These are phyloP conservation scores for Gilbertella persicaria DNA, from an alignment of 371 early-diverging fungal genomes.

Conservation along the genomic window DNA sequence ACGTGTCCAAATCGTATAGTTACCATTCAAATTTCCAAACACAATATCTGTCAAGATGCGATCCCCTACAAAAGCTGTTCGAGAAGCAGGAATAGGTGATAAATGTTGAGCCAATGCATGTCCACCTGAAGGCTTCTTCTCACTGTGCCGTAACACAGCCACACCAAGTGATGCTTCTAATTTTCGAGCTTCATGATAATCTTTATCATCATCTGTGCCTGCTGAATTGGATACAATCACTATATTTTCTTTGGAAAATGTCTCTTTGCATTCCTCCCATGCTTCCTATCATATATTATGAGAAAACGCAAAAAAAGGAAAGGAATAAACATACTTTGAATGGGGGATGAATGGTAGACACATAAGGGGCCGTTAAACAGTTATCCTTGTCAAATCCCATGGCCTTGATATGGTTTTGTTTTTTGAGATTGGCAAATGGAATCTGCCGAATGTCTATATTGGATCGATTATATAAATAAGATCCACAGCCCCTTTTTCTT, in stretches of 20 bases:
- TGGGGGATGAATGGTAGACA: slow-evolving; percentile 64
- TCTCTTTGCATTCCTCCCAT: slow-evolving; percentile 67
- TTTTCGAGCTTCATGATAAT: slow-evolving; percentile 50
- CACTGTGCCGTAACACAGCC: slow-evolving; percentile 59
- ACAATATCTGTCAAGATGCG: slow-evolving; percentile 87
- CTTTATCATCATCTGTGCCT: slow-evolving; percentile 80
- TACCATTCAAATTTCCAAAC: slow-evolving; percentile 80
- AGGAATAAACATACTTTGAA: slow-evolving; percentile 51
- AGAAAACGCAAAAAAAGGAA: background rate
- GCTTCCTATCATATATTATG: slow-evolving; percentile 43
- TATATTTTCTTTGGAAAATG: slow-evolving; percentile 66
- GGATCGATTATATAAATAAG: background rate
- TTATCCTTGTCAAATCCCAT: slow-evolving; percentile 95
- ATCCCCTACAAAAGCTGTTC: slow-evolving; percentile 86
- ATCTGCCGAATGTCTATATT: slow-evolving; percentile 68
- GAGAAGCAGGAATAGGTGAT: slow-evolving; percentile 25
- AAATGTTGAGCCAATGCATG: slow-evolving; percentile 44
- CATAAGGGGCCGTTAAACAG: slow-evolving; percentile 88
- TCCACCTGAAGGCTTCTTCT: slow-evolving; percentile 86
- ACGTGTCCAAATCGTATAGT: slow-evolving; percentile 70
- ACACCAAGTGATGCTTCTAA: slow-evolving; percentile 55
- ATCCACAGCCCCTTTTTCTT: too few relatives aligned
- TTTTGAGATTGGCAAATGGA: slow-evolving; percentile 60
- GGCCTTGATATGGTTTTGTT: slow-evolving; percentile 58
- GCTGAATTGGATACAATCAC: slow-evolving; percentile 93